Evolutionary conservation across 1,284 basidiomycete genomes (phyloP).

Genomic region (Entoloma clypeatum): DNA sequence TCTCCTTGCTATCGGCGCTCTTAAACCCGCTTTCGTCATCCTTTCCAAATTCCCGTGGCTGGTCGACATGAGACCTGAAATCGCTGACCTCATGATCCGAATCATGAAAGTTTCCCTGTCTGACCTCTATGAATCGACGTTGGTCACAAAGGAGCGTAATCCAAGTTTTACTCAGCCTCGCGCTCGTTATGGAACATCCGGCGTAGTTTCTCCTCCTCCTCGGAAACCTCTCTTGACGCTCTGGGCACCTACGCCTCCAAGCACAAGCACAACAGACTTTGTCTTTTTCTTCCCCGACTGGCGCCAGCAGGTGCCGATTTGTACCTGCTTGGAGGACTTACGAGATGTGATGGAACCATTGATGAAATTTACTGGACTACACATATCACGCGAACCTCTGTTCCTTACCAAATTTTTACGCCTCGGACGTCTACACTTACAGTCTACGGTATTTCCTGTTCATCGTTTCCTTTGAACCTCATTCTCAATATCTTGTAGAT

Average conservation of each 20-base stretch:
- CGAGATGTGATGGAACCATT: conserved; percentile 72
- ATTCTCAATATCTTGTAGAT: conserved; percentile 32
- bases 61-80: conserved; percentile 73
- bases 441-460: conserved; percentile 28
- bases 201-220: conserved; percentile 45
- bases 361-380: conserved; percentile 71
- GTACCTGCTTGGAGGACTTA: conserved; percentile 63
- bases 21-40: conserved; percentile 75
- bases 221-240: conserved; percentile 64
- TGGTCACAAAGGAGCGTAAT: conserved; percentile 52
- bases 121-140: conserved; percentile 58
- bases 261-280: conserved; percentile 66
- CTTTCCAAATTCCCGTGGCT: conserved; percentile 86
- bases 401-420: conserved; percentile 43
- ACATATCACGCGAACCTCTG: conserved; percentile 68
- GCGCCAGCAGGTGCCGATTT: conserved; percentile 68
- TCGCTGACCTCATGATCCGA: conserved; percentile 83
- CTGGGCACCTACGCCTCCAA: conserved; percentile 72
- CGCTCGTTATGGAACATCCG: conserved; percentile 56
- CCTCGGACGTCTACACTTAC: conserved; percentile 32
- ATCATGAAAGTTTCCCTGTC: conserved; percentile 66
- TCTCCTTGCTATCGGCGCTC: conserved; percentile 82
- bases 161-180: conserved; percentile 60
- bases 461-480: neutral
- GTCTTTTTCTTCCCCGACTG: conserved; percentile 90